Conservation (phyloP, 2,329 filamentous ascomycete genomes). For the Domatiomyces globalis region DNA sequence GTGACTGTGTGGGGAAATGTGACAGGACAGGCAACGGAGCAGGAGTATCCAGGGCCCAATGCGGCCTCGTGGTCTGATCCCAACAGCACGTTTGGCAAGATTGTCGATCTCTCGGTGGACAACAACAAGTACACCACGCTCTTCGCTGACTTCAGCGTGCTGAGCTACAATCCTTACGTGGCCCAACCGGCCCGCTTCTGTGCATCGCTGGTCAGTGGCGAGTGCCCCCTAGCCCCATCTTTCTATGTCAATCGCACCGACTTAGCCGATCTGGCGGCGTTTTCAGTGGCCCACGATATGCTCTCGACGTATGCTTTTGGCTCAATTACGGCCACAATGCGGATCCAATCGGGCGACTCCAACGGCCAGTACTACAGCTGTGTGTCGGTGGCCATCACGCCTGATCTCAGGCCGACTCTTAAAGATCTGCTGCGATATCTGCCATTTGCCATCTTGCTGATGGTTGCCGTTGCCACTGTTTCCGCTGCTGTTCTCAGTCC, state of each 20-base stretch:
- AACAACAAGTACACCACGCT: constrained; percentile 58
- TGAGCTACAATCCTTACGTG: constrained; percentile 60
- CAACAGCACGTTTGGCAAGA: constrained; percentile 58
- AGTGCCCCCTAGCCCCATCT: constrained; percentile 62
- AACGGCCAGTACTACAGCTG: constrained; percentile 56
- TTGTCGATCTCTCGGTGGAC: constrained; percentile 46
- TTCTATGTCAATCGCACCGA: constrained; percentile 47
- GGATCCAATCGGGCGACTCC: constrained; percentile 60
- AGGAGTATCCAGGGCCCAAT: constrained; percentile 45
- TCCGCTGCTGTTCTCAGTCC: constrained; percentile 80
- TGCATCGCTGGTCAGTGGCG: constrained; percentile 39
- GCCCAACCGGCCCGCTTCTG: constrained; percentile 51
- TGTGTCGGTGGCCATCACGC: constrained; percentile 68
- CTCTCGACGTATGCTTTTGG: constrained; percentile 73
- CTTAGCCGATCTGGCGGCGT: constrained; percentile 47
- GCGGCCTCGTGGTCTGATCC: constrained; percentile 49
- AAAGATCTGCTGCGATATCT: constrained; percentile 59
- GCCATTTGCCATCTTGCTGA: constrained; percentile 61
- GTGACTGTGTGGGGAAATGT: constrained; percentile 87
- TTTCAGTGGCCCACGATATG: constrained; percentile 61
- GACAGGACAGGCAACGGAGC: constrained; percentile 50
- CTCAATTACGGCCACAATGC: constrained; percentile 60
- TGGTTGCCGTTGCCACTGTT: constrained; percentile 69
- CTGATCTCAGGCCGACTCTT: constrained; percentile 57
- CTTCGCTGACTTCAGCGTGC: constrained; percentile 54